These are phyloP conservation scores for Knoxdaviesia capensis DNA, from an alignment of 2,329 filamentous ascomycete genomes.

Conservation along the genomic window DNA sequence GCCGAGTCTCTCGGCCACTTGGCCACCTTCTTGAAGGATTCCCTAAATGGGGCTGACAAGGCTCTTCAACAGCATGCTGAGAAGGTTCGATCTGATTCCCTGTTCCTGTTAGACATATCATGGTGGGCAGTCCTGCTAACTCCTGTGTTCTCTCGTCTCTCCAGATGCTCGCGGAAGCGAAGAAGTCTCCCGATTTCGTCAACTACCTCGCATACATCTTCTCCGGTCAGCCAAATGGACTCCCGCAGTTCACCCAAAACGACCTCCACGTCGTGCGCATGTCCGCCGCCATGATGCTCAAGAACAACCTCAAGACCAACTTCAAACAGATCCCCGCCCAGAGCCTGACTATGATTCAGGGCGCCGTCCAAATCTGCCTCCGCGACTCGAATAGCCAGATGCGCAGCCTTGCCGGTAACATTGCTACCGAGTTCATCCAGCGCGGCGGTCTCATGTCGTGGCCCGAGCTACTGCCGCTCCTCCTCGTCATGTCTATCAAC, in stretches of 20 bases:
- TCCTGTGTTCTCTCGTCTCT: slow-evolving; percentile 2
- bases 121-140: slow-evolving; percentile 6
- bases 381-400: slow-evolving; percentile 70
- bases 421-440: slow-evolving; percentile 80
- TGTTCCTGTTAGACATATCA: not conserved
- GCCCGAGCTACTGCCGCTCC: slow-evolving; percentile 73
- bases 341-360: slow-evolving; percentile 59
- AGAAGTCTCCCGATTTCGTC: slow-evolving; percentile 76
- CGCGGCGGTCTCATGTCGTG: slow-evolving; percentile 73
- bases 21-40: slow-evolving; percentile 75
- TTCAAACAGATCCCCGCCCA: slow-evolving; percentile 58
- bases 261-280: slow-evolving; percentile 63
- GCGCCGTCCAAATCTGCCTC: slow-evolving; percentile 56
- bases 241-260: slow-evolving; percentile 36
- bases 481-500: slow-evolving; percentile 62
- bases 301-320: slow-evolving; percentile 67
- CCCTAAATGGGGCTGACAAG: slow-evolving; percentile 66
- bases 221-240: slow-evolving; percentile 36
- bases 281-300: slow-evolving; percentile 82
- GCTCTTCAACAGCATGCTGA: slow-evolving; percentile 76
- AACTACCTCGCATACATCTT: slow-evolving; percentile 93
- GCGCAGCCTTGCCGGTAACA: slow-evolving; percentile 74
- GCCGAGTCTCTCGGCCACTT: slow-evolving; percentile 78
- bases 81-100: slow-evolving; percentile 19
- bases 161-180: slow-evolving; percentile 86